A percentile compares a stretch with the other conserved stretches of the same genome.
Conservation (phyloP, 31 red algal genomes). For the Odonthalia washingtoniensis region DNA sequence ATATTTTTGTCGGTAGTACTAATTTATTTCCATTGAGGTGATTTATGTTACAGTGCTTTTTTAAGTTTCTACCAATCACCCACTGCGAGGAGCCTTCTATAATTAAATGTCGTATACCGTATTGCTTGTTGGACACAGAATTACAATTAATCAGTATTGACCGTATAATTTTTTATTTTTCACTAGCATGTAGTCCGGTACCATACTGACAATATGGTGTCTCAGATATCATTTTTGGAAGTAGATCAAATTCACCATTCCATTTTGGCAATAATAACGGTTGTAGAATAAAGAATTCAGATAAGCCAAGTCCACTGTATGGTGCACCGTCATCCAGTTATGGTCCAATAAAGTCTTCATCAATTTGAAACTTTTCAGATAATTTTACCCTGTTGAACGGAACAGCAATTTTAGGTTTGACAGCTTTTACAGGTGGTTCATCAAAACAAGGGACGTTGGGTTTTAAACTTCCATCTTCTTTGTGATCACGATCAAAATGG, state of each 20-base stretch:
- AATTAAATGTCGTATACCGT: constrained; percentile 1
- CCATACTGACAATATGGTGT: not conserved
- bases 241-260: not conserved
- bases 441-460: too few relatives aligned
- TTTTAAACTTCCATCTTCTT: too few relatives aligned
- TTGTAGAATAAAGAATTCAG: not conserved
- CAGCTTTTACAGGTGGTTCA: too few relatives aligned
- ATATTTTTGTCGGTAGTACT: not conserved
- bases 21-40: constrained; percentile 13
- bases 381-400: not conserved
- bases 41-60: not conserved
- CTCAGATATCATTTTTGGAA: not conserved
- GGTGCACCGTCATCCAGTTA: constrained; percentile 9
- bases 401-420: too few relatives aligned
- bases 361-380: not conserved
- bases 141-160: not conserved
- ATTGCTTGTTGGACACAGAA: not conserved
- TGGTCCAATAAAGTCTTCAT: too few relatives aligned
- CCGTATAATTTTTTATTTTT: not conserved
- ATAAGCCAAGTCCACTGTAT: not conserved
- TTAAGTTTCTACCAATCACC: too few relatives aligned
- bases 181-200: not conserved
- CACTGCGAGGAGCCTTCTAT: not conserved
- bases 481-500: too few relatives aligned
- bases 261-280: not conserved